Evolutionary conservation across 2,329 filamentous ascomycete species (phyloP).

Genomic region (Sporothrix inflata): DNA sequence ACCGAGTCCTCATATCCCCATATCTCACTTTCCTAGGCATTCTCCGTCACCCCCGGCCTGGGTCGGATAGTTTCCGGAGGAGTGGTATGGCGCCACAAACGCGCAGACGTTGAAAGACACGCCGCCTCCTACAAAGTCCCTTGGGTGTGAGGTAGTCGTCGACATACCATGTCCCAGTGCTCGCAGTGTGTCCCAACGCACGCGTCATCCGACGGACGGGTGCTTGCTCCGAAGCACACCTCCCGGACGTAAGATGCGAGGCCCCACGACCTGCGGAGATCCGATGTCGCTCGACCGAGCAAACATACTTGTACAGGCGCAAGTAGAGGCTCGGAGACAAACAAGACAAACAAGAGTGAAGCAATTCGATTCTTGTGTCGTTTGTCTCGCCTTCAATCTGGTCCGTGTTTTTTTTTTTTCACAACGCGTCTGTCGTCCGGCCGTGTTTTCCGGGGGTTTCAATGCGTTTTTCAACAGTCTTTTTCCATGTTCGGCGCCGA

Average conservation of each 20-base stretch:
- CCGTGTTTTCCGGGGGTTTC: background rate
- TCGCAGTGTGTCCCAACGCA: background rate
- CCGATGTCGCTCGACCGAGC: slow-evolving; percentile 10
- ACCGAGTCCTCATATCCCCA: background rate
- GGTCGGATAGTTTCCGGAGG: slow-evolving; percentile 10
- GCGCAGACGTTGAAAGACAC: background rate
- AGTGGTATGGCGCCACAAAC: background rate
- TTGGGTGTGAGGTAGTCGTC: background rate
- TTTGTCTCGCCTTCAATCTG: background rate
- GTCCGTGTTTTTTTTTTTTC: background rate
- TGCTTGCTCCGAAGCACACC: background rate
- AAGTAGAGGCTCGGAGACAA: background rate
- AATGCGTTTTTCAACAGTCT: background rate
- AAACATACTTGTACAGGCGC: background rate
- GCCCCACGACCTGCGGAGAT: background rate
- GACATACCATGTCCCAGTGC: too few relatives aligned
- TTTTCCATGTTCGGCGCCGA: slow-evolving; percentile 1
- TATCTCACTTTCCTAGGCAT: background rate
- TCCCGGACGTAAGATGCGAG: background rate
- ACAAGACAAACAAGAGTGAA: background rate
- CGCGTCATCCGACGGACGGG: background rate
- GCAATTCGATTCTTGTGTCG: too few relatives aligned
- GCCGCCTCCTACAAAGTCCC: background rate
- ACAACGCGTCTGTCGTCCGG: background rate
- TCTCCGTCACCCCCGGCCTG: background rate